Evolutionary conservation across 352 stramenopile genomes (phyloP), one percentile per base, ranked within the genome.

Genomic region (Globisporangium iwayamae): DNA sequence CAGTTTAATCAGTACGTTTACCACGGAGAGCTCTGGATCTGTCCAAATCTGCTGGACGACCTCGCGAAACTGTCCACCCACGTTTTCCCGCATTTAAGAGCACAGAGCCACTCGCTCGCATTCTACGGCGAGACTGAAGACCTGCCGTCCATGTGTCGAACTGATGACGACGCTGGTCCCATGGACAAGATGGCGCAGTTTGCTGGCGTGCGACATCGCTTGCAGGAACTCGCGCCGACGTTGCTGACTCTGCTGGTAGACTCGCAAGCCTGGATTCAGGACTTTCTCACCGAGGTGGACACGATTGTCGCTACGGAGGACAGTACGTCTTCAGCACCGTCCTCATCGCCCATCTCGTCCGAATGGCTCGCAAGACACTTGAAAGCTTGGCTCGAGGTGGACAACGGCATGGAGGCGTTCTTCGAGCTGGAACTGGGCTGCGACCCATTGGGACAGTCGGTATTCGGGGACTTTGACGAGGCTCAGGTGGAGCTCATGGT

Each of bases 1-100:
- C 77, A 86, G 52, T 87, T 90, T 68, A 84, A 87, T 54, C 60
- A 87, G 60, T 89, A 76, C 62, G 63, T 85, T 2, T 90, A 90
- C 47, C 64, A 75, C 10, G 79, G 81, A 2, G 69, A 58, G 6
- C 59, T 74, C 14, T 61, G 60, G 13, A 36, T 88, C 7, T 60
- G 62, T 5, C 59, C 61, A 3, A 53, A 25, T 0, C 60, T 69
- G 38, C 28, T 90, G 45, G 70, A 88, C 38, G 75, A 88, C 47
- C 63, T 84, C 32, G 75, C 62, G 46, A 80, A 72, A 13, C 57
- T 88, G 0, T 69, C 66, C 8, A 60, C 65, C 16, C 48, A 65
- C 16, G 73, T 76, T 0, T 72, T 90, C 11, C 81, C 81, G 16
- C 56, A 70, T 2, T 60, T 90, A n/a, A 74, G 76, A 7, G 61